Evolutionary conservation across 306 rosid genomes (phyloP).

Genomic region (Vicia faba): DNA sequence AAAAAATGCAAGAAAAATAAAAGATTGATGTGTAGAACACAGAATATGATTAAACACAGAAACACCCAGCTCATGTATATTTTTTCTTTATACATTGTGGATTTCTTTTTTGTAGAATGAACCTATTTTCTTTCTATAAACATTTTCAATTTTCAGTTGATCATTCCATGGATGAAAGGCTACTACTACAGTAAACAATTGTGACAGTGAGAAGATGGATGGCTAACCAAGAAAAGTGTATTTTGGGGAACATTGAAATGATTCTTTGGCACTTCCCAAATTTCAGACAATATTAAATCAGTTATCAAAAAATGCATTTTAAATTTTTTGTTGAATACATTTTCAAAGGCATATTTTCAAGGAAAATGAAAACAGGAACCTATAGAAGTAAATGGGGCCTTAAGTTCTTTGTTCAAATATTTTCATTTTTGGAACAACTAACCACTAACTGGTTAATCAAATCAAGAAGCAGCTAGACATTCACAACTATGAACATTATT

Average conservation of each 20-base stretch:
- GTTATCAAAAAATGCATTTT: not conserved
- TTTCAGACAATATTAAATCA: not conserved
- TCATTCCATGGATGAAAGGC: no score
- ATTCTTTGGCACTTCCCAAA: not conserved
- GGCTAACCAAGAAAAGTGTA: no score
- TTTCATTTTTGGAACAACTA: not conserved
- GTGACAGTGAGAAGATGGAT: no score
- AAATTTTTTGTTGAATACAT: not conserved
- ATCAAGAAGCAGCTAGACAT: not conserved
- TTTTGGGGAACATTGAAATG: not conserved
- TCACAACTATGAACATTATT: not conserved
- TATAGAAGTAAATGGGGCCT: not conserved
- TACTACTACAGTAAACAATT: not conserved
- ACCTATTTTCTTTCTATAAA: no score
- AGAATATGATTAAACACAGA: constrained; percentile 1
- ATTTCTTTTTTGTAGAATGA: not conserved
- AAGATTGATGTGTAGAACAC: constrained; percentile 11
- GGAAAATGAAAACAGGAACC: not conserved
- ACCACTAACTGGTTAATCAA: not conserved
- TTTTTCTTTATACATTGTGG: constrained; percentile 8
- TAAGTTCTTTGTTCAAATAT: not conserved
- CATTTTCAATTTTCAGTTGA: no score
- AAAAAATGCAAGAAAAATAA: constrained; percentile 42
- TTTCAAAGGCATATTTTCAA: not conserved
- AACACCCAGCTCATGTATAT: constrained; percentile 6